Evolutionary conservation across 345 rosid species (phyloP), one percentile per base, ranked within the genome.

Genomic region (Linum usitatissimum): DNA sequence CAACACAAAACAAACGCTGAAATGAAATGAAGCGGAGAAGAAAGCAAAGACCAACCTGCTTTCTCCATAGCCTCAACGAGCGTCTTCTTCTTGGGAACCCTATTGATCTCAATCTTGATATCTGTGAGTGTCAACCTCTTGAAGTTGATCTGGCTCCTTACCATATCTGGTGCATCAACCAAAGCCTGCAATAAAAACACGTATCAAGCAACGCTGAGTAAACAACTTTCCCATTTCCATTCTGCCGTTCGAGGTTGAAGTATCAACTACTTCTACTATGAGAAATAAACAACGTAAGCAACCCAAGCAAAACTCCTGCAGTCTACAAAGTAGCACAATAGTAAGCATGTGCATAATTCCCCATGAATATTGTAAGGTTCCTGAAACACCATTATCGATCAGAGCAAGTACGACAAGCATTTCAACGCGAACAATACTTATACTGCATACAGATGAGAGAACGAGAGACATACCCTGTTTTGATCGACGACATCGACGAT

Each of bases 91-190:
- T 63, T 63, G 7, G 72, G 63, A 45, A 63, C 63, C 67, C 72
- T 68, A 15, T 68, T 68, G 59, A 68, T 68, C 31, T 68, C 71
- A 18, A 68, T 68, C 68, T 69, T 69, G 64, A 65, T 59, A 39
- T 65, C 73, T 3, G 73, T 65, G 2, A 70, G 69, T 0, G 69
- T 59, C n/a, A 70, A 65, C 69, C 68, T 64, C 68, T 70, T 70
- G 65, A 64, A 70, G 64, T 70, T 64, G 55, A 70, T 59, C 49
- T 69, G 73, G 49, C 73, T 39, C 64, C 73, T 69, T 18, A 69
- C 73, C 73, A 69, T 69, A 57, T 69, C 68, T 0, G 73, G 73
- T 6, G 73, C 60, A 69, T 69, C 73, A n/a, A 69, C 73, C 3
- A 69, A 57, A 59, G 73, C 73, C 73, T 69, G 53, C 36, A 30